Percentiles rank a stretch among this genome's conserved stretches.
Conservation (phyloP, 1,284 basidiomycete species). For the Trametes polyzona region DNA sequence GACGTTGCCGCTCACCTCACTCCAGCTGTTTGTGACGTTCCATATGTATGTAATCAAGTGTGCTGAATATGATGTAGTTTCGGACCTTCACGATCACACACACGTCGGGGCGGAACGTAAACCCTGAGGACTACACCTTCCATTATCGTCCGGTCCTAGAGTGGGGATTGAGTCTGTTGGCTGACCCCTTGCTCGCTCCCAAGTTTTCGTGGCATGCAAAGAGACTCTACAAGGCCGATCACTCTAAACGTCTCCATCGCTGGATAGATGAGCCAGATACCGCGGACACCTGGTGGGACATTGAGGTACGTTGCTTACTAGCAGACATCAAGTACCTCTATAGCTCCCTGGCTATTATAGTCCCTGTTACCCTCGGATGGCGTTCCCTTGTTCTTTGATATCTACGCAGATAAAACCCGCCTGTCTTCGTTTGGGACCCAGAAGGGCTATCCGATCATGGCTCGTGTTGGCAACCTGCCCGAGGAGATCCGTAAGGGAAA, state of each 20-base stretch:
- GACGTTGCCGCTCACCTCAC: conserved; percentile 6
- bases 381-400: conserved; percentile 31
- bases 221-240: conserved; percentile 28
- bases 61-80: conserved; percentile 19
- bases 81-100: conserved; percentile 22
- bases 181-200: conserved; percentile 26
- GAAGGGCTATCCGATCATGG: conserved; percentile 50
- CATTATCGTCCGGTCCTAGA: conserved; percentile 30
- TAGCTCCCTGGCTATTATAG: background rate
- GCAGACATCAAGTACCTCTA: background rate
- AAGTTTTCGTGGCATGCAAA: conserved; percentile 36
- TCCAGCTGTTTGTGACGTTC: background rate
- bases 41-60: background rate
- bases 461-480: conserved; percentile 41
- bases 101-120: no score
- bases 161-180: conserved; percentile 30
- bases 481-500: conserved; percentile 41
- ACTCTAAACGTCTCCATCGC: conserved; percentile 23
- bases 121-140: conserved; percentile 21
- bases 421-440: conserved; percentile 47
- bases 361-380: conserved; percentile 25
- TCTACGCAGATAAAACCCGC: conserved; percentile 52
- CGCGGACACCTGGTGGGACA: conserved; percentile 32
- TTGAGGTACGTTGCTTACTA: conserved; percentile 35
- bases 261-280: conserved; percentile 38